Percentiles rank a stretch among this genome's conserved stretches.
These are phyloP conservation scores for Naganishia vaughanmartiniae DNA, from an alignment of 768 basidiomycete genomes.

Conservation along the genomic window DNA sequence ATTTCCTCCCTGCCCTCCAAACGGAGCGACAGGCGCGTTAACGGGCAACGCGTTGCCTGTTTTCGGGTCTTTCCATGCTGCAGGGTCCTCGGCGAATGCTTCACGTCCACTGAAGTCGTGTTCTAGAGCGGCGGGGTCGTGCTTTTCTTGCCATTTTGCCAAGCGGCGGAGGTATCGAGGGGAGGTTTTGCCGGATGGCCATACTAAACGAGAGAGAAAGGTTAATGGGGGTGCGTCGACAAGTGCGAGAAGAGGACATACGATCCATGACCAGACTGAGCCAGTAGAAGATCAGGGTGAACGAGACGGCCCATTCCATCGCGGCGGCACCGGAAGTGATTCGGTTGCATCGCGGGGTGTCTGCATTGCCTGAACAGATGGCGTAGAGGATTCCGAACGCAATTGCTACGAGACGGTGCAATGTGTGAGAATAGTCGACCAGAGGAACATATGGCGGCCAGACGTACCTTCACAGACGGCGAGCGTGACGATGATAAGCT, in stretches of 20 bases:
- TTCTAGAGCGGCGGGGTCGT: constrained; percentile 41
- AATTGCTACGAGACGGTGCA: constrained; percentile 31
- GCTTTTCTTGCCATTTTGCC: constrained; percentile 48
- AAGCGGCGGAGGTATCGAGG: constrained; percentile 50
- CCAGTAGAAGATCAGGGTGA: constrained; percentile 51
- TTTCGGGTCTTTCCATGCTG: constrained; percentile 39
- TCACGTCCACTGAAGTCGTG: constrained; percentile 49
- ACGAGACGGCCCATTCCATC: constrained; percentile 52
- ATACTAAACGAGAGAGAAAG: constrained; percentile 1
- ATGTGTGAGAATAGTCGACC: no score
- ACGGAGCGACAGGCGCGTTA: constrained; percentile 8
- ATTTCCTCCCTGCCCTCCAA: background rate
- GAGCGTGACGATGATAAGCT: constrained; percentile 49
- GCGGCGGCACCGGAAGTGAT: constrained; percentile 49
- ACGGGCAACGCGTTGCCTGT: constrained; percentile 24
- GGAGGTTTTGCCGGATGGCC: constrained; percentile 44
- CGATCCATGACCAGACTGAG: constrained; percentile 52
- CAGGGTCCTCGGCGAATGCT: constrained; percentile 44
- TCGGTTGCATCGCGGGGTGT: constrained; percentile 39
- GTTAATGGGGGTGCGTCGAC: no score
- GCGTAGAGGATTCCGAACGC: constrained; percentile 51
- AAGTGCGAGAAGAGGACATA: constrained; percentile 46
- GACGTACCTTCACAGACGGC: constrained; percentile 41
- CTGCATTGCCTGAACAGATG: constrained; percentile 29
- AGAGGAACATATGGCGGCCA: background rate